Base-by-base conservation (phyloP, 2,329 filamentous ascomycete species). In the Paramyrothecium roridum region DNA sequence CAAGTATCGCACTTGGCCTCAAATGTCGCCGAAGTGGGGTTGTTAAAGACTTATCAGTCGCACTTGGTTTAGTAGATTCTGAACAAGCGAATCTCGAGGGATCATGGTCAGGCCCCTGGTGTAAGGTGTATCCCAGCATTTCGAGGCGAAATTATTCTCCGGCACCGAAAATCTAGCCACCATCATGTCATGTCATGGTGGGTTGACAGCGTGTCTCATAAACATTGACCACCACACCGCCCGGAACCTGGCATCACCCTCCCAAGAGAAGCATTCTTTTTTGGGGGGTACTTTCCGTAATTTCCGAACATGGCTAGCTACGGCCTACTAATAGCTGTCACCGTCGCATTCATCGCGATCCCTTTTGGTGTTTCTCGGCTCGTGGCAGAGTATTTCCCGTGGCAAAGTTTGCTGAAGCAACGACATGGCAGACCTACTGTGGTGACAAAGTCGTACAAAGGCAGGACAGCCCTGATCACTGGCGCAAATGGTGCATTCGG, bases 401-500 rank as follows among this genome's bases (percentile, higher is more conserved):
- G 65, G 61, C 64, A 62, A 53, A 65, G 61, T 34, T 60, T 73
- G 10, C 64, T 54, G 30, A 65, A 65, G 17, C 71, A 73, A 61
- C 69, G 69, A 12, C 57, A 59, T 26, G 70, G 70, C 49, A 61
- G 61, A 52, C 71, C 71, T 13, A 68, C 66, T 1, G 67, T 73
- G 1, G 59, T 34, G 12, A 73, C 71, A 22, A 55, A 70, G 33
- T 73, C 71, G 1, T 73, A 73, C 61, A 61, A 63, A 16, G 71
- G 71, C 34, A 61, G 71, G 16, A 73, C 71, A 4, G 70, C 60
- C 1, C 62, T 73, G 4, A 68, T 73, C 50, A 72, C 70, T 1
- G 70, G 70, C 16, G 70, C 70, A 0, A 71, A 71, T 43, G 69
- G 71, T 11, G 71, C 71, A 2, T 73, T 66, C 48, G 71, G 71